Base-by-base conservation (phyloP, 805 yeast species). In the Lachancea thermotolerans region DNA sequence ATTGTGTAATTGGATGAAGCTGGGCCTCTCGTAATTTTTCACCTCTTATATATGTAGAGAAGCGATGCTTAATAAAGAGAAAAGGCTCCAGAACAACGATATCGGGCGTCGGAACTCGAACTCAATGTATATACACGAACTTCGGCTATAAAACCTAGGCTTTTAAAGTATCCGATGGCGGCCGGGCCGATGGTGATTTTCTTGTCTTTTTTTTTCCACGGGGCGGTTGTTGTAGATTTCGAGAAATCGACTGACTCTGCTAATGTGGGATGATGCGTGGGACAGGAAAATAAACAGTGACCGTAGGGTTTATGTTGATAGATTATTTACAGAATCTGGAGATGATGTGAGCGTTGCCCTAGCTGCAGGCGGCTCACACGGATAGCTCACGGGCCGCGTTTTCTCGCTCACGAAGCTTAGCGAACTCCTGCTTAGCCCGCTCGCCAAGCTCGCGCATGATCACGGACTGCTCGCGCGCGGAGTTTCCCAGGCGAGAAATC, bases 391-490 rank as follows among this genome's bases (percentile, higher is more conserved):
- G 27, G 12, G 47, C 49, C 8, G 41, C 44, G 3, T 35, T 42
- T 21, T 53, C 49, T 28, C 42, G 50, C 7, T 10, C 48, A 35
- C 46, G 47, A 15, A 44, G 35, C 31, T 42, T 44, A 31, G 45
- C 47, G 33, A 52, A 52, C 33, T 50, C 57, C 18, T 35, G 42
- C 49, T 53, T 54, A 15, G 69, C 67, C 39, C 53, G 57, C 21
- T 58, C 56, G 46, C 67, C 64, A 35, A 85, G 63, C 51, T 78
- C 80, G 56, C 81, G 82, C 54, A 87, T 70, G 46, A 85, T 65
- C 2, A 79, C 80, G 49, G 77, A 73, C 61, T 83, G 84, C 56
- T 83, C 85, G 55, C 85, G 78, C 17, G 87, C 78, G 49, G 73
- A 73, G 59, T 74, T 70, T 17, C 62, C 66, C 38, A 47, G 70